Evolutionary conservation across 352 stramenopile species (phyloP), one percentile per base, ranked within the genome.

Genomic region (Globisporangium splendens): DNA sequence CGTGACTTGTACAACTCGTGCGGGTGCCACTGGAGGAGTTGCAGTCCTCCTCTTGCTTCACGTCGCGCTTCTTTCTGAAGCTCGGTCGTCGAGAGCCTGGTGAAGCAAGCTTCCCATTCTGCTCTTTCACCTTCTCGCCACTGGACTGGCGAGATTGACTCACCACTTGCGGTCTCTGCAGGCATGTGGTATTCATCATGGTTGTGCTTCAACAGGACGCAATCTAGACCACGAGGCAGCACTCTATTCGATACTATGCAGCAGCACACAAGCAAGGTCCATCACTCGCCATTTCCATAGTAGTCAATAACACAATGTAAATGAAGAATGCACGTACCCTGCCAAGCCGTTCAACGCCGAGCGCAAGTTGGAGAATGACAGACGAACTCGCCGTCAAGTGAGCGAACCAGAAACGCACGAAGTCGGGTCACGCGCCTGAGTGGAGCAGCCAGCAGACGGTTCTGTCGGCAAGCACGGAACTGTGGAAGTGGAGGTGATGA

Each of bases 1-100:
- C 71, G 51, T 70, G 62, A 31, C 73, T 86, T 13, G 69, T 70
- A 63, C 68, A 83, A 46, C 75, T 83, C 13, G 70, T 83, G 22
- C 62, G 69, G 5, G 70, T 63, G 35, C 59, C 69, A 0, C 62
- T 77, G 7, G 61, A 74, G 14, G 73, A 55, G 54, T 73, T 71
- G 15, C 50, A 60, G 33, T 59, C 50, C 20, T 39, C 70, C 39
- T 74, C 64, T 7, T 69, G 56, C 13, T 44, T 22, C 21, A 46
- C 17, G 17, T 63, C 47, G 17, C 56, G 48, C 35, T 41, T 24
- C 38, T 60, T 65, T 5, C 53, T 50, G 44, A 56, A 58, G 57
- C 41, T 58, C 3, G 38, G 24, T 3, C 39, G 39, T n/a, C 39
- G 39, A 44, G 39, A 6, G 28, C 28, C 5, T n/a, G 13, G 0